Conservation (phyloP, 78 protist species). For the Dictyostelium intermedium region DNA sequence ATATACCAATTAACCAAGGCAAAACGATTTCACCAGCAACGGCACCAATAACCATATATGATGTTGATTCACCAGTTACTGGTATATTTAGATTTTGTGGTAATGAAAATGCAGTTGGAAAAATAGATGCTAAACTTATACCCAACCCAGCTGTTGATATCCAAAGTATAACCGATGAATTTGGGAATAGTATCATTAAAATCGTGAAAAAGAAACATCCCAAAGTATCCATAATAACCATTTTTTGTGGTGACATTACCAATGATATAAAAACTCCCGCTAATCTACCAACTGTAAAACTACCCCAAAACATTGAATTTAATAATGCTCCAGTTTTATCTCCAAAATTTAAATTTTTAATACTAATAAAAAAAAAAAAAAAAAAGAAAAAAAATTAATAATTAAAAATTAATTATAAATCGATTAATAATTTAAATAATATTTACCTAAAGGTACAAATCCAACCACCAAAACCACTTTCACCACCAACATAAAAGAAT, state of each 20-base stretch:
- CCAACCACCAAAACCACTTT: conserved; percentile 76
- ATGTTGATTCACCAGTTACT: conserved; percentile 42
- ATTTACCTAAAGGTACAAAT: conserved; percentile 16
- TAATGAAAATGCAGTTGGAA: conserved; percentile 50
- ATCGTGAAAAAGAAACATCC: conserved; percentile 55
- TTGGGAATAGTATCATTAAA: conserved; percentile 5
- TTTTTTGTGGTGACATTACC: conserved; percentile 58
- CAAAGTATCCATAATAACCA: conserved; percentile 42
- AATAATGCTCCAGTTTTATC: conserved; percentile 40
- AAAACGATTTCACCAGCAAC: conserved; percentile 15
- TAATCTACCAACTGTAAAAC: conserved; percentile 59
- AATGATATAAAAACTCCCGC: conserved; percentile 50
- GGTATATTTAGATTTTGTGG: conserved; percentile 38
- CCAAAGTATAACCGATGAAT: conserved; percentile 24
- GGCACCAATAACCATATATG: conserved; percentile 73
- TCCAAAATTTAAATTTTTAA: neutral
- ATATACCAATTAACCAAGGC: conserved; percentile 48
- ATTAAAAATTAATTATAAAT: neutral
- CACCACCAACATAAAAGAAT: conserved; percentile 67
- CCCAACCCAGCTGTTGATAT: conserved; percentile 55
- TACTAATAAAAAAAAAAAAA: neutral
- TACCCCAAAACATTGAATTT: conserved; percentile 52
- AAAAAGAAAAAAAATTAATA: neutral
- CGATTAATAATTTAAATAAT: neutral
- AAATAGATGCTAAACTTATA: conserved; percentile 43